Evolutionary conservation across 1,139 yeast genomes (phyloP), one percentile per base, ranked within the genome.

Genomic region (Groenewaldozyma sp.): DNA sequence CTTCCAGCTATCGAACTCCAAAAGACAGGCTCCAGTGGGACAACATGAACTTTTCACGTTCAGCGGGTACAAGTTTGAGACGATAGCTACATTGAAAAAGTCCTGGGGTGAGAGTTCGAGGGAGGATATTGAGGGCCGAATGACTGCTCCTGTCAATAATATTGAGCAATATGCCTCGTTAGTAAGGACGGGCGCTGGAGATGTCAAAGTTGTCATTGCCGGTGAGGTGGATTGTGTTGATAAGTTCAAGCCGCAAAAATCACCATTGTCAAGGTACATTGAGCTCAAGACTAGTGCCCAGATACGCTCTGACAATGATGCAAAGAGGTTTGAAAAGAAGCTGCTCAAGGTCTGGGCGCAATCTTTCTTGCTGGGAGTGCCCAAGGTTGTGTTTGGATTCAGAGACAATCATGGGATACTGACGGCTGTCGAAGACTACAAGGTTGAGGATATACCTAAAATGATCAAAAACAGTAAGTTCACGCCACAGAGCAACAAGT

Each of bases 171-270:
- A 76, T 54, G 70, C 82, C 32, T 72, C 84, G 1, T 81, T 87
- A 20, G 91, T 87, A 5, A 71, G 75, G 47, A 81, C 96, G 0
- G 94, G 95, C 1, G 76, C 87, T 10, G 96, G 95, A 3, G 71
- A 71, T 39, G 71, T 76, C 21, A 75, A 73, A 50, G 62, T 87
- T 34, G 58, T 83, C 2, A 62, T 88, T 35, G 95, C 91, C 1
- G 96, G 95, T 1, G 97, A 91, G 60, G 83, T 88, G 14, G 97
- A 88, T 60, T 81, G 95, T 56, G 78, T 81, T 9, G 80, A 78
- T 71, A 95, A 87, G 61, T 84, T 77, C 53, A 69, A 77, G 46
- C 88, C 91, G 10, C 62, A 63, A 10, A 54, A 55, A 3, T 55
- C 71, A 39, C 73, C 78, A 16, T 64, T 84, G 35, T 60, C 71